A percentile compares a stretch with the other conserved stretches of the same genome.
Evolutionary conservation across 106 monocot genomes (phyloP).

Genomic region (Cymbidium sinense): DNA sequence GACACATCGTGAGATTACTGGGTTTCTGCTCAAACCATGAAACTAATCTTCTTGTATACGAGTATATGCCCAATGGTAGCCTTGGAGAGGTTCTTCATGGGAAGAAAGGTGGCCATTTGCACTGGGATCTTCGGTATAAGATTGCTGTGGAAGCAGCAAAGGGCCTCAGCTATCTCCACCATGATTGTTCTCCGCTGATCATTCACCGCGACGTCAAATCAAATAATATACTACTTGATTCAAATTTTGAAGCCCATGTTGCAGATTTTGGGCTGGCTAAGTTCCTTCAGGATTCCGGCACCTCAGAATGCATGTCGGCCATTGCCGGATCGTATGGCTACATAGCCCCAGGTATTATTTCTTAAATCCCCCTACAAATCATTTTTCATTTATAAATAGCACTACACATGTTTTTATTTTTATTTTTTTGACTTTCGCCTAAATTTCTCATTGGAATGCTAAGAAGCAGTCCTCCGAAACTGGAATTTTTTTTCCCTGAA

Average conservation of each 20-base stretch:
- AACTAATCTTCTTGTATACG: constrained; percentile 57
- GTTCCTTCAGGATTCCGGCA: constrained; percentile 53
- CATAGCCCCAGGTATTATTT: constrained; percentile 51
- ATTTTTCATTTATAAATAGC: background rate
- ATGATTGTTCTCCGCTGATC: constrained; percentile 61
- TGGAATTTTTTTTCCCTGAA: no score
- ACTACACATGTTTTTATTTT: no score
- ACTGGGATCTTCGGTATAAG: constrained; percentile 55
- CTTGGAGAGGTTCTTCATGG: constrained; percentile 65
- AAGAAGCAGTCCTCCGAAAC: no score
- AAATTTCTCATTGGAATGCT: no score
- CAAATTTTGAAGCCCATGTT: constrained; percentile 60
- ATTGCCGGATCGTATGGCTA: constrained; percentile 73
- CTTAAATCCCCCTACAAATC: background rate
- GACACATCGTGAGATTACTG: constrained; percentile 56
- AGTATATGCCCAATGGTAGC: constrained; percentile 73
- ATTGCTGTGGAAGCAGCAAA: constrained; percentile 59
- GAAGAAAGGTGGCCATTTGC: constrained; percentile 57
- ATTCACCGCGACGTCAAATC: constrained; percentile 66
- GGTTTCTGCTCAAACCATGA: constrained; percentile 66
- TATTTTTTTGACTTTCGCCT: no score
- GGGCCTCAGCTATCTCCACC: constrained; percentile 64
- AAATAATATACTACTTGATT: constrained; percentile 68
- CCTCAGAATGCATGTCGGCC: constrained; percentile 69
- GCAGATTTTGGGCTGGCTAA: constrained; percentile 71